phyloP scores from a whole-genome alignment of 805 yeast species.

The Nakazawaea wickerhamii region DNA sequence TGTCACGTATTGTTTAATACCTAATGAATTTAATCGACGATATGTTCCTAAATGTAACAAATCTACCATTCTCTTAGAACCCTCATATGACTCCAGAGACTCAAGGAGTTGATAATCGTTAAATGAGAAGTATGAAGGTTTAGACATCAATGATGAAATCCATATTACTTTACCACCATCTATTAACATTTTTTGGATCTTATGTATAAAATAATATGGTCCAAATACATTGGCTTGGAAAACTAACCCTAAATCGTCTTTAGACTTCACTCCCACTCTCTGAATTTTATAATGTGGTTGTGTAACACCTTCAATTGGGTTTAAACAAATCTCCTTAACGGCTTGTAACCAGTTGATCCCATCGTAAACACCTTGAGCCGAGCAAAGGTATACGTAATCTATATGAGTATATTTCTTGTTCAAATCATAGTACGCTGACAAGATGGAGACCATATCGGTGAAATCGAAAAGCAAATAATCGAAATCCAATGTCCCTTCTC shows the following conservation, averaged over 20 bases:
- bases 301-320: slow-evolving; percentile 82
- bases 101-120: slow-evolving; percentile 69
- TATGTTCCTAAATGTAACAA: slow-evolving; percentile 72
- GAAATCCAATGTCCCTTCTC: slow-evolving; percentile 63
- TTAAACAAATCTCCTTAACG: slow-evolving; percentile 51
- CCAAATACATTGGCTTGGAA: slow-evolving; percentile 97
- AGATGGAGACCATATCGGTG: slow-evolving; percentile 79
- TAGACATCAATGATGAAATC: slow-evolving; percentile 82
- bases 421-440: slow-evolving; percentile 69
- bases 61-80: slow-evolving; percentile 85
- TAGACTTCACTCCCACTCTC: slow-evolving; percentile 65
- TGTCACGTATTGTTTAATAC: slow-evolving; percentile 67
- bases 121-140: slow-evolving; percentile 65
- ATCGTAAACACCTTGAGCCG: slow-evolving; percentile 82
- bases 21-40: slow-evolving; percentile 39
- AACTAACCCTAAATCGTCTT: slow-evolving; percentile 78
- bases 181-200: slow-evolving; percentile 48
- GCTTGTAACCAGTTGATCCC: slow-evolving; percentile 90
- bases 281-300: slow-evolving; percentile 84
- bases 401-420: slow-evolving; percentile 56
- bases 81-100: slow-evolving; percentile 75
- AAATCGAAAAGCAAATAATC: slow-evolving; percentile 91
- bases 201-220: slow-evolving; percentile 79
- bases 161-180: slow-evolving; percentile 68
- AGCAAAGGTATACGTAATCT: slow-evolving; percentile 78